phyloP scores from a whole-genome alignment of 78 protist species.

The Cavenderia fasciculata region DNA sequence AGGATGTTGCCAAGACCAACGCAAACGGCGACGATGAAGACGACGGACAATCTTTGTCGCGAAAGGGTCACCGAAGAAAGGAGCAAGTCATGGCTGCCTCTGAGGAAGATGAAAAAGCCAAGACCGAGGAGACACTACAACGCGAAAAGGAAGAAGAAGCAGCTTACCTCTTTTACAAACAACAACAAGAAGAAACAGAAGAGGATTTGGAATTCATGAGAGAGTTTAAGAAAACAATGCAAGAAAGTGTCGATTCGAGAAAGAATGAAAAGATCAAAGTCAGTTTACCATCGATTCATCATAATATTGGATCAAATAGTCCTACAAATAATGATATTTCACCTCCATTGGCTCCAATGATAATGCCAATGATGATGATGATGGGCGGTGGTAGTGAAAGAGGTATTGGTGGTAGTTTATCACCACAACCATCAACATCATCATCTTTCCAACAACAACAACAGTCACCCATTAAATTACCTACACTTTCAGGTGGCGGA shows the following conservation, averaged over 20 bases:
- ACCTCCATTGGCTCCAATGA: background rate
- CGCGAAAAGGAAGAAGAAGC: background rate
- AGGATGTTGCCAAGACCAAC: background rate
- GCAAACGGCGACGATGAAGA: background rate
- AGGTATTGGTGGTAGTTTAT: too few species aligned
- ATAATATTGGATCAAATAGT: background rate
- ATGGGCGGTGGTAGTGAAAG: too few species aligned
- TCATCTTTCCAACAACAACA: background rate
- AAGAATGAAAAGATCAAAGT: constrained; percentile 21
- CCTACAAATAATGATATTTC: background rate
- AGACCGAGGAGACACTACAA: too few species aligned
- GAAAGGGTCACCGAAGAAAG: background rate
- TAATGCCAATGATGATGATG: too few species aligned
- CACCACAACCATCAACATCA: background rate
- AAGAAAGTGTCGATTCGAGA: constrained; percentile 27
- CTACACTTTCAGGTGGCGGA: background rate
- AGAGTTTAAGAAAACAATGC: constrained; percentile 37
- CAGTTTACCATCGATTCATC: constrained; percentile 7
- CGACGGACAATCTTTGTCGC: background rate
- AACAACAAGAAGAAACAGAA: constrained; percentile 19
- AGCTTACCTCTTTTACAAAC: background rate
- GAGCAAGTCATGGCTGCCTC: background rate
- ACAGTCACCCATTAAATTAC: background rate
- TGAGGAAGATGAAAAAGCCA: background rate
- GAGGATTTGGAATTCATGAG: constrained; percentile 24